phyloP scores from a whole-genome alignment of 805 yeast genomes.

The Candida chilensis region DNA sequence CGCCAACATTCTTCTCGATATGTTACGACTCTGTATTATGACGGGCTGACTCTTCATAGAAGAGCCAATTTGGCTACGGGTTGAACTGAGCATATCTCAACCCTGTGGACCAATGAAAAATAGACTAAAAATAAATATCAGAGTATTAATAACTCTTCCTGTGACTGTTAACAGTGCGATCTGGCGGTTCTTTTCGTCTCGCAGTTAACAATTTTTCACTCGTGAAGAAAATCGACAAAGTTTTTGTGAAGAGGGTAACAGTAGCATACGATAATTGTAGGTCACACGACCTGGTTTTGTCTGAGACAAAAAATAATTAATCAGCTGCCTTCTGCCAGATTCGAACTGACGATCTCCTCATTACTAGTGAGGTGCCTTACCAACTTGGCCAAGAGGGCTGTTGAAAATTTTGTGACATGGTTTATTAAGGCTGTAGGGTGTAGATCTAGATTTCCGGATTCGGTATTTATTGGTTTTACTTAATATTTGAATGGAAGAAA shows the following conservation, averaged over 20 bases:
- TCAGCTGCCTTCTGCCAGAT: conserved; percentile 5
- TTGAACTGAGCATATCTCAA: not conserved
- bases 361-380: conserved; percentile 1
- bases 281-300: too few relatives aligned
- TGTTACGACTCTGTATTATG: not conserved
- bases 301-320: too few relatives aligned
- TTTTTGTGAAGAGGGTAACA: too few relatives aligned
- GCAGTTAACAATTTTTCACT: not conserved
- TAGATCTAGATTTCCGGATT: too few relatives aligned
- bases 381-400: conserved; percentile 4
- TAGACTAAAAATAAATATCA: too few relatives aligned
- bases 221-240: not conserved
- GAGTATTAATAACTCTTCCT: not conserved
- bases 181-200: not conserved
- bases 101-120: not conserved
- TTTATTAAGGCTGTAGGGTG: too few relatives aligned
- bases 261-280: too few relatives aligned
- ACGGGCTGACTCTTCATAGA: not conserved
- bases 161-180: not conserved
- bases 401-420: too few relatives aligned
- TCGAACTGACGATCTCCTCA: conserved; percentile 4
- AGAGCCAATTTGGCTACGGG: not conserved
- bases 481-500: too few relatives aligned
- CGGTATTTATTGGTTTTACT: too few relatives aligned
- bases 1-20: not conserved